A percentile compares a stretch with the other conserved stretches of the same genome.
Evolutionary conservation across 1,139 yeast genomes (phyloP).

Genomic region (Chernovozyma aurita): DNA sequence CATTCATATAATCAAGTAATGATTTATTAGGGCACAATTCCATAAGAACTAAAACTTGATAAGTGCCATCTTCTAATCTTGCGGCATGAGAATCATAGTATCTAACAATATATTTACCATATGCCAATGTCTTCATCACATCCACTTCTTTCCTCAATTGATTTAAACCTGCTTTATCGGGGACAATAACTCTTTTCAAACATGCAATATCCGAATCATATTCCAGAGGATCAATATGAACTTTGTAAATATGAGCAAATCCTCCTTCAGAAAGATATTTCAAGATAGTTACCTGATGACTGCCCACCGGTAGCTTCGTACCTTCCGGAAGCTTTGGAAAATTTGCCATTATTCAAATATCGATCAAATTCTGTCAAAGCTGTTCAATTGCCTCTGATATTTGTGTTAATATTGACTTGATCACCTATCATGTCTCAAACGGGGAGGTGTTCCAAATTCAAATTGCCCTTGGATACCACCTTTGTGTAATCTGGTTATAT

Average conservation of each 20-base stretch:
- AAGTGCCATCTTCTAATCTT: slow-evolving; percentile 48
- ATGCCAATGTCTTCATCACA: slow-evolving; percentile 66
- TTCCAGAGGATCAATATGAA: slow-evolving; percentile 41
- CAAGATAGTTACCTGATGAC: slow-evolving; percentile 33
- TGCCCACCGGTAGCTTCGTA: slow-evolving; percentile 38
- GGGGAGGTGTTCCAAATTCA: neutral
- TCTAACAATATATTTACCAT: slow-evolving; percentile 55
- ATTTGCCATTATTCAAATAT: slow-evolving; percentile 13
- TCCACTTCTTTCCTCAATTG: slow-evolving; percentile 71
- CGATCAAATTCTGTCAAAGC: neutral
- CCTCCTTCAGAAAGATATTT: slow-evolving; percentile 46
- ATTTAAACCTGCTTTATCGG: slow-evolving; percentile 63
- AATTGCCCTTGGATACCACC: neutral
- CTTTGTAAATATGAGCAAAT: slow-evolving; percentile 57
- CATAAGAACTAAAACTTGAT: slow-evolving; percentile 75
- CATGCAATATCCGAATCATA: slow-evolving; percentile 49
- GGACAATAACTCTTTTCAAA: slow-evolving; percentile 69
- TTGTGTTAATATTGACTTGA: neutral
- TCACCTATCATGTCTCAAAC: neutral
- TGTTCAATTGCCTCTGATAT: neutral
- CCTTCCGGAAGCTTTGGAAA: slow-evolving; percentile 39
- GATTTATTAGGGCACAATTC: slow-evolving; percentile 73
- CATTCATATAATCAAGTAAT: slow-evolving; percentile 70
- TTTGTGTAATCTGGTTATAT: too few species aligned
- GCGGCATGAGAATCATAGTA: slow-evolving; percentile 79